Conservation (phyloP, 495 filamentous ascomycete species). For the Xylaria curta region DNA sequence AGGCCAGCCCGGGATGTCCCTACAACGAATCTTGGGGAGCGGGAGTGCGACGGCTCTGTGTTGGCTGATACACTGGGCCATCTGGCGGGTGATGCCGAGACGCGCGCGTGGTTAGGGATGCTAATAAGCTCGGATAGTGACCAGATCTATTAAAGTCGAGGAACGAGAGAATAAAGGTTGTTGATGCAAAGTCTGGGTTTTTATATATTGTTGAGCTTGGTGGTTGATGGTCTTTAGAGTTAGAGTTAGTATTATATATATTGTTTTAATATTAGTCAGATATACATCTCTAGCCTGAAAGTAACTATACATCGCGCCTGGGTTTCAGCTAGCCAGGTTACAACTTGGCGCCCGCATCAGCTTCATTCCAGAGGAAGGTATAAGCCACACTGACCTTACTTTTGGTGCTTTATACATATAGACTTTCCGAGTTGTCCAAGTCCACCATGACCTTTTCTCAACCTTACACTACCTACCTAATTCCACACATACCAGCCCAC, state of each 20-base stretch:
- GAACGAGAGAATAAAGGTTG: neutral
- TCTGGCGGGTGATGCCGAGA: slow-evolving; percentile 21
- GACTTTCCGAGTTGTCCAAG: neutral
- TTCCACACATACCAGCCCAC: neutral
- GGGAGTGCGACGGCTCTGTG: slow-evolving; percentile 35
- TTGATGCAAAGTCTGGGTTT: neutral
- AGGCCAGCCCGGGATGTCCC: neutral
- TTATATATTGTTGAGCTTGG: neutral
- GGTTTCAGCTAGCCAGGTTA: neutral
- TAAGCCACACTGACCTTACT: slow-evolving; percentile 13
- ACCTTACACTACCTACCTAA: neutral
- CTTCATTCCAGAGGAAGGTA: slow-evolving; percentile 15
- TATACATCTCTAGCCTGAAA: no score
- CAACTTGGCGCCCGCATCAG: neutral
- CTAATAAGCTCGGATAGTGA: slow-evolving; percentile 11
- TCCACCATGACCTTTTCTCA: slow-evolving; percentile 2
- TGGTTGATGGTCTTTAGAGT: neutral
- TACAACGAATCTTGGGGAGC: slow-evolving; percentile 8
- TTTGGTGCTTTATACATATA: no score
- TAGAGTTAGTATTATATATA: no score
- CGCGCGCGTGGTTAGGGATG: slow-evolving; percentile 24
- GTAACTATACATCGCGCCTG: no score
- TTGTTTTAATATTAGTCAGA: no score
- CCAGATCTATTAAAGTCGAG: neutral
- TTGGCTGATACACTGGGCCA: slow-evolving; percentile 32